phyloP scores from a whole-genome alignment of 106 monocot genomes.

The Dactylorhiza incarnata region DNA sequence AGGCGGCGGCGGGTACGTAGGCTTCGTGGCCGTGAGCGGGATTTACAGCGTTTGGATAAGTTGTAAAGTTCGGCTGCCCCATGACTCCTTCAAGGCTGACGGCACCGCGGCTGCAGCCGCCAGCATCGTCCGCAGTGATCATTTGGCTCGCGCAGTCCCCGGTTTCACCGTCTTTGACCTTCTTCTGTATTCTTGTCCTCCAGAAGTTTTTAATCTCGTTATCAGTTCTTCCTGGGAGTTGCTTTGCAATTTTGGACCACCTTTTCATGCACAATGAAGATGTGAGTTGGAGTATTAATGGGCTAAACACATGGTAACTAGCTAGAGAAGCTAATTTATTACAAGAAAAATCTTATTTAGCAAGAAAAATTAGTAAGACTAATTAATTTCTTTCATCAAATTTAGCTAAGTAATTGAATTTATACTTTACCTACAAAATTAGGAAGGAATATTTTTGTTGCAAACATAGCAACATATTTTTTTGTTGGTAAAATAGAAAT shows the following conservation, averaged over 20 bases:
- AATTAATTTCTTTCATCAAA: too few species aligned
- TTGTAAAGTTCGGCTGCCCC: constrained; percentile 3
- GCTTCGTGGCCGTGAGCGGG: not conserved
- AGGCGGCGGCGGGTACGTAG: not conserved
- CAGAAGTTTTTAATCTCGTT: constrained; percentile 82
- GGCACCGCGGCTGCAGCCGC: constrained; percentile 14
- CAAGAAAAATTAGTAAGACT: too few species aligned
- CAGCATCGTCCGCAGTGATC: constrained; percentile 1
- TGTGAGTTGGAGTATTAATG: not conserved
- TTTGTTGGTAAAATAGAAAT: too few species aligned
- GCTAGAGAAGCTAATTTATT: too few species aligned
- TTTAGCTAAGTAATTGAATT: too few species aligned
- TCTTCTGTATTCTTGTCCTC: constrained; percentile 80
- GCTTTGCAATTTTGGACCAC: constrained; percentile 51
- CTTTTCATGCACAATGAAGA: constrained; percentile 8
- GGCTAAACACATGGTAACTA: too few species aligned
- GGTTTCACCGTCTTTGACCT: constrained; percentile 32
- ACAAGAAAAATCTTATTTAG: too few species aligned
- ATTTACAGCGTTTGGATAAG: not conserved
- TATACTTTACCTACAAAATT: too few species aligned
- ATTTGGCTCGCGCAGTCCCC: constrained; percentile 13
- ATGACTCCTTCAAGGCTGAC: constrained; percentile 7
- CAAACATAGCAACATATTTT: too few species aligned
- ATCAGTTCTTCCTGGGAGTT: constrained; percentile 70
- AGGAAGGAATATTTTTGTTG: too few species aligned